Base-by-base conservation (phyloP, 768 basidiomycete species). In the Leccinum boreale region DNA sequence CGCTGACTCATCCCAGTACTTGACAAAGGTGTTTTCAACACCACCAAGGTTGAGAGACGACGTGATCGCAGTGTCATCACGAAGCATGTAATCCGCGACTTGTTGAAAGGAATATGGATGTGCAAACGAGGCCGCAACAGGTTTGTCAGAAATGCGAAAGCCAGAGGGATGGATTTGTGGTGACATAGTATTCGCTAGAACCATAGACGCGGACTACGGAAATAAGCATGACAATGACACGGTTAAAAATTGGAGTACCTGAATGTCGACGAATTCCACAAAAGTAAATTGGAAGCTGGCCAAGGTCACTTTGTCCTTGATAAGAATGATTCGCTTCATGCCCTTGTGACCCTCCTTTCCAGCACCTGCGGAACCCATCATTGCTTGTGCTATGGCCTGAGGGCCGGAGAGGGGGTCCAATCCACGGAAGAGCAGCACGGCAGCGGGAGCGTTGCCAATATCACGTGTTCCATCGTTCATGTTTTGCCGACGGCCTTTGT, bases 391-490 rank as follows among this genome's bases (percentile, higher is more conserved):
- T 44, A 98, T 91, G 8, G 92, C 92, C 64, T 94, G 89, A 50
- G 90, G 92, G 17, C 89, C 87, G 39, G 93, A 94, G 23, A 92
- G 78, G 14, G 88, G 85, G 70, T 98, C 96, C 31, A 99, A 79
- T 15, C 93, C 92, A 45, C 96, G 87, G 68, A 99, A 88, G 14
- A 99, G 81, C 14, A 99, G 77, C 15, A 98, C 86, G 21, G 92
- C 81, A 26, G 83, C 82, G 63, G 90, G 90, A 2, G 89, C 75
- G 62, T 90, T 91, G 60, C 93, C 96, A 67, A 98, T 96, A 75
- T 99, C 96, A 54, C 94, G 83, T 54, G 92, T 98, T 3, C 97
- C 97, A 65, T 99, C 97, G 67, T 96, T 98, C 72, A 79, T 70
- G 56, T 86, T 85, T 55, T 84, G 84, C 62, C 84, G 80, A 50